Base-by-base conservation (phyloP, 345 rosid species). In the Pugionium cornutum region DNA sequence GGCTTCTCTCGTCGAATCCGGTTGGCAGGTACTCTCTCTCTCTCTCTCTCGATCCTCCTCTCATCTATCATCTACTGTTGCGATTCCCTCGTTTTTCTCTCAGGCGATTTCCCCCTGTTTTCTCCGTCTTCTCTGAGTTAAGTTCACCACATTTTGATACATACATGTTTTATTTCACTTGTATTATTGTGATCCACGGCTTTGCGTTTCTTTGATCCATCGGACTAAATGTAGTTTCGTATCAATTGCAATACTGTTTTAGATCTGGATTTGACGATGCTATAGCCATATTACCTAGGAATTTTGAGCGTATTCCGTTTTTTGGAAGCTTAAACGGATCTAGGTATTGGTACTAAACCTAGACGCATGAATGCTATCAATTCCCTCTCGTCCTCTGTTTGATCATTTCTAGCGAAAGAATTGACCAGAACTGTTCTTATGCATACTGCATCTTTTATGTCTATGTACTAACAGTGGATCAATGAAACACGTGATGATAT, bases 1-100 rank as follows among this genome's bases (percentile, higher is more conserved):
- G 98, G 95, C 87, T 67, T 82, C 88, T 69, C 28, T 83, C 76
- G 54, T 89, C 64, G 89, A 92, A 74, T 83, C 92, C 49, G 80
- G 83, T 57, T 92, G 98, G 98, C 89, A 66, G 96, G 98, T 92
- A 89, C 55, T 37, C 48, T 5, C 51, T 53, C 7, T 32, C 4
- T 32, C 34, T 32, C 34, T 29, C n/a, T 50, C 4, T 32, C 34
- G 4, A 2, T 52, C 32, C 27, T 34, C 39, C 44, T 56, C 30
- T 32, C 34, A 4, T 27, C 33, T 39, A 5, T 11, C 45, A 43
- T 5, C 18, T 36, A 45, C 33, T 39, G 18, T 5, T 67, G 26
- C 41, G 36, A 7, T 42, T 62, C n/a, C 63, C 1, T 42, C 4
- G 40, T 35, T 27, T 53, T 6, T 36, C 11, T 41, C 39, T 43